phyloP scores from a whole-genome alignment of 2,329 filamentous ascomycete species.

The Colletotrichum zoysiae region DNA sequence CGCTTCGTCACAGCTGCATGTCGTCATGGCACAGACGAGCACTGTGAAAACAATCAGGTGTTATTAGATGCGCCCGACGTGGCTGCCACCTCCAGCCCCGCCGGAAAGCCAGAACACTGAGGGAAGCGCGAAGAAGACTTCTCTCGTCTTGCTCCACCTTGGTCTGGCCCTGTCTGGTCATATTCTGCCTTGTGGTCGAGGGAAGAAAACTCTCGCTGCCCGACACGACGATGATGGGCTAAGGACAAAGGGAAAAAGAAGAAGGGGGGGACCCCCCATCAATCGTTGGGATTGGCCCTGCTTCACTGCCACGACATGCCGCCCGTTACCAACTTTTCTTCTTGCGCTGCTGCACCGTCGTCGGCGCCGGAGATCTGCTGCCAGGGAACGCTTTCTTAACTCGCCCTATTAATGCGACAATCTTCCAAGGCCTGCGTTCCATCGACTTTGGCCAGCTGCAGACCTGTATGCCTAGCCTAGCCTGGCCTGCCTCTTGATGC shows the following conservation, averaged over 20 bases:
- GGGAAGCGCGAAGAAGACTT: constrained; percentile 34
- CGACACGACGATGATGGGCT: constrained; percentile 7
- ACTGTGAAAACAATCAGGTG: not conserved
- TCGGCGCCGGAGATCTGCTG: constrained; percentile 10
- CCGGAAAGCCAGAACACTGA: constrained; percentile 12
- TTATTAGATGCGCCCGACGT: constrained; percentile 22
- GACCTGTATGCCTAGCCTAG: not conserved
- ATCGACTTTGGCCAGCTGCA: constrained; percentile 13
- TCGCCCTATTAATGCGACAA: constrained; percentile 8
- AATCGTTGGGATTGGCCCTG: constrained; percentile 18
- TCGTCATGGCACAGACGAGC: constrained; percentile 37
- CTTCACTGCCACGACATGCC: constrained; percentile 21
- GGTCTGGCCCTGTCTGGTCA: constrained; percentile 20
- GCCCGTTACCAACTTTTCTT: constrained; percentile 12
- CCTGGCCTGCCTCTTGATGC: constrained; percentile 6
- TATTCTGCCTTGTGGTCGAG: constrained; percentile 7
- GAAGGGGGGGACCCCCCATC: not conserved
- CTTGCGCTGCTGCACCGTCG: not conserved
- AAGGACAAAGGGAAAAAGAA: not conserved
- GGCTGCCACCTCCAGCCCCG: not conserved
- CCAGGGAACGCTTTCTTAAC: constrained; percentile 17
- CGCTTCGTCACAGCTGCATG: constrained; percentile 26
- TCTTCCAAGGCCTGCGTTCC: constrained; percentile 26
- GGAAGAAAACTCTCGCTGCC: constrained; percentile 8
- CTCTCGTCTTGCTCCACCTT: constrained; percentile 16